phyloP scores from a whole-genome alignment of 116 monocot species.

The Iris pallida region DNA sequence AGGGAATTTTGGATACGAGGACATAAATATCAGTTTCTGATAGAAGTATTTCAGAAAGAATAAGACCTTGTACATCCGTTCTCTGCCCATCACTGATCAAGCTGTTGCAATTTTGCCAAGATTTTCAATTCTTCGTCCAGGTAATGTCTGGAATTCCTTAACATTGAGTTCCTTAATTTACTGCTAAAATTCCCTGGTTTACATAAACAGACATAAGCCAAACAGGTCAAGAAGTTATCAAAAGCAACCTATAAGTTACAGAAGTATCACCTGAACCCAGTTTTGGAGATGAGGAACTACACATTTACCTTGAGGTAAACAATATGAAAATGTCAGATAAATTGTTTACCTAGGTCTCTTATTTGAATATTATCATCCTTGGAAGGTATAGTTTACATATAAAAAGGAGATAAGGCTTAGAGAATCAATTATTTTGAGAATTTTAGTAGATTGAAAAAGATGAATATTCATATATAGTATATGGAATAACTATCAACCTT shows the following conservation, averaged over 20 bases:
- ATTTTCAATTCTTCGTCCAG: conserved; percentile 43
- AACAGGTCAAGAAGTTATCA: conserved; percentile 2
- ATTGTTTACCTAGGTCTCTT: no score
- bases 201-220: conserved; percentile 16
- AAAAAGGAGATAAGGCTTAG: no score
- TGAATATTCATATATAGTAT: no score
- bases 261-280: conserved; percentile 86
- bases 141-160: conserved; percentile 42
- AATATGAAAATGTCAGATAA: no score
- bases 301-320: conserved; percentile 59
- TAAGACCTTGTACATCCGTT: conserved; percentile 42
- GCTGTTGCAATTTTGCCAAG: conserved; percentile 27
- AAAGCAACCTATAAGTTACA: conserved; percentile 7
- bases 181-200: conserved; percentile 93
- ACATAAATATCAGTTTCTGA: no score
- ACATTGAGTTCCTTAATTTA: conserved; percentile 72
- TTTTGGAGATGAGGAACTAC: conserved; percentile 94
- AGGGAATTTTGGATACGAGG: no score
- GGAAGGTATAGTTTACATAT: no score
- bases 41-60: not conserved
- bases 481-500: no score
- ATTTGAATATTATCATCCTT: no score
- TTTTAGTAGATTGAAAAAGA: no score
- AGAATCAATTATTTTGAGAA: no score
- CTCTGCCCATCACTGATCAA: conserved; percentile 24